Evolutionary conservation across 2,329 filamentous ascomycete species (phyloP).

Genomic region (Fusarium zealandicum): DNA sequence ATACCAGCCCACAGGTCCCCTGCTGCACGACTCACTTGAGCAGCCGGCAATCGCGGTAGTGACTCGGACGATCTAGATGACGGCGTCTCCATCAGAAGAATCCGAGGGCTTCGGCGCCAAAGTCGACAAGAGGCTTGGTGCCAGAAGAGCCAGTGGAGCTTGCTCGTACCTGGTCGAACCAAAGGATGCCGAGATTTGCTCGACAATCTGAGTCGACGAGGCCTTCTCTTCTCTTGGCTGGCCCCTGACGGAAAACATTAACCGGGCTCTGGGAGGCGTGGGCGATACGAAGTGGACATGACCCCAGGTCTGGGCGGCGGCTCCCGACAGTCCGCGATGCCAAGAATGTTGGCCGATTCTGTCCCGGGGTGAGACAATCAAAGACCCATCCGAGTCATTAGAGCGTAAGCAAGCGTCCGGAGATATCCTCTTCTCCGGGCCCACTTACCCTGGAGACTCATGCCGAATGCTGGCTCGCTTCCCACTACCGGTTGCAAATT

Average conservation of each 20-base stretch:
- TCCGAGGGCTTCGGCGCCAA: neutral
- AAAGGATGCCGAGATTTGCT: neutral
- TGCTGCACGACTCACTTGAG: too few species aligned
- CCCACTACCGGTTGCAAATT: neutral
- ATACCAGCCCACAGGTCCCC: too few species aligned
- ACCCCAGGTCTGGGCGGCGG: neutral
- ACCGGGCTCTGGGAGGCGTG: slow-evolving; percentile 12
- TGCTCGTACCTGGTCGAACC: slow-evolving; percentile 2
- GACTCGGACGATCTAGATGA: neutral
- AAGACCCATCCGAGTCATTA: neutral
- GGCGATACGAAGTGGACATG: slow-evolving; percentile 8
- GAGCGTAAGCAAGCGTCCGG: neutral
- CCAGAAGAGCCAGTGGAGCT: slow-evolving; percentile 2
- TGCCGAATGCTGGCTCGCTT: too few species aligned
- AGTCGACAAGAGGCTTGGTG: slow-evolving; percentile 1
- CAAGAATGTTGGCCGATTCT: slow-evolving; percentile 21
- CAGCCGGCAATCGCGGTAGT: neutral
- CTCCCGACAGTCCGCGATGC: slow-evolving; percentile 13
- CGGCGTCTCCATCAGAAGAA: neutral
- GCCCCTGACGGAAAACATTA: slow-evolving; percentile 21
- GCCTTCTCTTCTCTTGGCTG: neutral
- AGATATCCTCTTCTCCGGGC: too few species aligned
- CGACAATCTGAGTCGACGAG: slow-evolving; percentile 1
- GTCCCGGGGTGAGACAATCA: slow-evolving; percentile 8
- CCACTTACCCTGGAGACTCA: too few species aligned